Evolutionary conservation across 2,329 filamentous ascomycete species (phyloP), one percentile per base, ranked within the genome.

Genomic region (Chalaropsis ovoidea): DNA sequence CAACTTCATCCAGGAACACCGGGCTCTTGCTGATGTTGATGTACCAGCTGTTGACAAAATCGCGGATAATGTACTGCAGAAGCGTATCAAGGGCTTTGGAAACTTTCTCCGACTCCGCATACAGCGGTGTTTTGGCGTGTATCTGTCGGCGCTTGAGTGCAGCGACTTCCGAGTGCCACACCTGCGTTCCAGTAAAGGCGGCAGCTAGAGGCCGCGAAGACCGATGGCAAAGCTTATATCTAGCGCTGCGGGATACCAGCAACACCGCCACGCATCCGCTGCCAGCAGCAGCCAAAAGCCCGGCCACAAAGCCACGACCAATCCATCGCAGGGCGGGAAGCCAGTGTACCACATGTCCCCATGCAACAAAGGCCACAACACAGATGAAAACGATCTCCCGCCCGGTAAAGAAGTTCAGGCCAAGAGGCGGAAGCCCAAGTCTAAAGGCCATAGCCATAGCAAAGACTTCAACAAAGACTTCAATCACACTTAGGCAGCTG

Each of bases 11-110:
- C 66, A 87, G 80, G 71, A 99, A 99, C 0, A 83, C 81, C 1
- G 87, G 85, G 71, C 87, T 90, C 69, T 80, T 82, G 77, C 90
- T 96, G 72, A 99, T 96, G 71, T 85, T 83, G 41, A 81, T 82
- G 75, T 96, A 97, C 94, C 94, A 99, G 60, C 86, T 87, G 67
- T 82, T 84, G 66, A 99, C 84, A 73, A 95, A 96, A 74, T 96
- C 90, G 69, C 89, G 83, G 69, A 90, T 76, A 63, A 95, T 83
- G 63, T 91, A 78, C 62, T 86, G 83, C 56, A 99, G 81, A 41
- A 97, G 76, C 63, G 85, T 82, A 75, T 96, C 90, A 69, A 97
- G 77, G 58, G 87, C 88, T 70, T 86, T 83, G 13, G 91, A 95
- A 65, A 97, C 84, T 67, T 86, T 81, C 70, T 87, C 85, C 22